Evolutionary conservation across 2,329 filamentous ascomycete species (phyloP).

Genomic region (Alternaria incomplexa): DNA sequence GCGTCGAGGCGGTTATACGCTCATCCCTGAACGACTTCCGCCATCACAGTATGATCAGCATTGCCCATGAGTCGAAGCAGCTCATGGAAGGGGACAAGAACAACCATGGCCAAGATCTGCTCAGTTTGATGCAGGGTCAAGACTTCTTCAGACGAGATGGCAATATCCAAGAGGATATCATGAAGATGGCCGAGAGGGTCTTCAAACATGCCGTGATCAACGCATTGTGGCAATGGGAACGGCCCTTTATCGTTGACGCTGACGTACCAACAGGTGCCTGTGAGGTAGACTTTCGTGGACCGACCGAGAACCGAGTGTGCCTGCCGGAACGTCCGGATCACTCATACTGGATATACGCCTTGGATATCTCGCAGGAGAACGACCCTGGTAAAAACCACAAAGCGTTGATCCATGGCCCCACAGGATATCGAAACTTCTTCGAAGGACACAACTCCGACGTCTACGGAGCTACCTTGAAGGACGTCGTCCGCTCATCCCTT

Average conservation of each 20-base stretch:
- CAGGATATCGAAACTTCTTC: constrained; percentile 1
- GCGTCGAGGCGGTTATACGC: not conserved
- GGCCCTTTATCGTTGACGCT: not conserved
- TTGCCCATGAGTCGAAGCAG: not conserved
- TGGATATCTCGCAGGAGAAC: not conserved
- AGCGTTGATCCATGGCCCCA: constrained; percentile 1
- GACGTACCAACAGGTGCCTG: not conserved
- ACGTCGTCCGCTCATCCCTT: constrained; percentile 10
- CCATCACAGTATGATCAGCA: not conserved
- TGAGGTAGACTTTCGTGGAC: not conserved
- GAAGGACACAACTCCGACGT: not conserved
- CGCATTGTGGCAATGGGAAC: not conserved
- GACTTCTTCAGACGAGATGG: not conserved
- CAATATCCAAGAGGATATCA: not conserved
- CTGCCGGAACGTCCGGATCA: not conserved
- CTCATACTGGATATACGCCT: not conserved
- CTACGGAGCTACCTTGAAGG: constrained; percentile 30
- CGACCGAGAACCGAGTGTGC: not conserved
- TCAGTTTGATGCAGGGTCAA: not conserved
- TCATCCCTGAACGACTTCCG: not conserved
- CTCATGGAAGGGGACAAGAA: not conserved
- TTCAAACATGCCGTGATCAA: not conserved
- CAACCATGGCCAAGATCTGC: not conserved
- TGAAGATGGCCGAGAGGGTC: not conserved
- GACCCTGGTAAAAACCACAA: not conserved